Percentiles rank a stretch among this genome's conserved stretches.
Conservation (phyloP, 345 rosid species). For the Melastoma malabathricum region DNA sequence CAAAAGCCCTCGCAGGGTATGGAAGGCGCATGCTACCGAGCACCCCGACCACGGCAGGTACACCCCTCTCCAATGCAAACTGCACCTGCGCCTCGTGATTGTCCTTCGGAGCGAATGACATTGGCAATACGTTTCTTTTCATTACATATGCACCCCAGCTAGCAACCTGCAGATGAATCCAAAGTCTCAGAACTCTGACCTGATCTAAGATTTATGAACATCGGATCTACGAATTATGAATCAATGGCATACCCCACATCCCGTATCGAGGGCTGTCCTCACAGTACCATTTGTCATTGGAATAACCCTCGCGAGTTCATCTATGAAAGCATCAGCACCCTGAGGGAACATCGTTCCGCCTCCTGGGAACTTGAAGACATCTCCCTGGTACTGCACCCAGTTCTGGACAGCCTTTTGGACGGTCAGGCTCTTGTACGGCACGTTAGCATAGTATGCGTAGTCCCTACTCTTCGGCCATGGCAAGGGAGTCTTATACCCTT, state of each 20-base stretch:
- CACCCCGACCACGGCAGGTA: constrained; percentile 82
- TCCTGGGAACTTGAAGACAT: constrained; percentile 90
- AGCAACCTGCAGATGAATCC: constrained; percentile 46
- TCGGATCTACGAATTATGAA: too few relatives aligned
- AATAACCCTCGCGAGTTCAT: constrained; percentile 73
- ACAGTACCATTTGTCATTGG: constrained; percentile 83
- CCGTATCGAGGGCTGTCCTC: constrained; percentile 92
- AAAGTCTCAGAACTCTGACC: too few relatives aligned
- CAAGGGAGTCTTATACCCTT: constrained; percentile 79
- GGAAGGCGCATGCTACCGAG: constrained; percentile 85
- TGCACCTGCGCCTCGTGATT: constrained; percentile 99
- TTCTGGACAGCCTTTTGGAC: constrained; percentile 86
- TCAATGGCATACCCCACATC: constrained; percentile 68
- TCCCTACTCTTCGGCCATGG: constrained; percentile 97
- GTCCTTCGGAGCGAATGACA: constrained; percentile 96
- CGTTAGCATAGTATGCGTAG: constrained; percentile 84
- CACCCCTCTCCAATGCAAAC: constrained; percentile 96
- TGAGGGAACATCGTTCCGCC: constrained; percentile 99
- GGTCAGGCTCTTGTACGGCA: constrained; percentile 76
- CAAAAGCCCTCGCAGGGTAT: constrained; percentile 86
- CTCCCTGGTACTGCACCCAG: constrained; percentile 87
- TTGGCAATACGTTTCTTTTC: constrained; percentile 73
- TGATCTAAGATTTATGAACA: too few relatives aligned
- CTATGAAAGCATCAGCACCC: constrained; percentile 93
- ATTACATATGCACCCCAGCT: constrained; percentile 97